Evolutionary conservation across 192 early-diverging fungal genomes (phyloP).

Genomic region (Umbelopsis sp.): DNA sequence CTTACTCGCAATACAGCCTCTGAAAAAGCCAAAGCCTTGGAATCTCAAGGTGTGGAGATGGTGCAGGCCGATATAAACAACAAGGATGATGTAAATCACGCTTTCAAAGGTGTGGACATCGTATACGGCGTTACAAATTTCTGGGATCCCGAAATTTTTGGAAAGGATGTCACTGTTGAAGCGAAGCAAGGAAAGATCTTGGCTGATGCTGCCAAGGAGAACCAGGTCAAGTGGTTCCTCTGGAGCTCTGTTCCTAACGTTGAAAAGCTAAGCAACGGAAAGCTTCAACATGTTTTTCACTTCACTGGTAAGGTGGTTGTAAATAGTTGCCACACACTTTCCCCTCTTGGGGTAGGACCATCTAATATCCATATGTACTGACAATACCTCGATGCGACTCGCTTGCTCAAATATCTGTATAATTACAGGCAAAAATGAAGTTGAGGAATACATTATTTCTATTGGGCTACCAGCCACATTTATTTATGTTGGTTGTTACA

Average conservation of each 20-base stretch:
- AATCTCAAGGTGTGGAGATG: constrained; percentile 10
- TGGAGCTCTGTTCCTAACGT: neutral
- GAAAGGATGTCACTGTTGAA: neutral
- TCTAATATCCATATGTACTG: neutral
- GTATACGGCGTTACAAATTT: constrained; percentile 14
- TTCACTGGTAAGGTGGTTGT: neutral
- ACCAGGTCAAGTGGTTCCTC: neutral
- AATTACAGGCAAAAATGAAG: constrained; percentile 7
- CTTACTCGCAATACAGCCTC: constrained; percentile 12
- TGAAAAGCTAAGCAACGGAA: neutral
- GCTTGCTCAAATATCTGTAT: no score
- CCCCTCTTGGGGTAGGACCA: neutral
- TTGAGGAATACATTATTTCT: neutral
- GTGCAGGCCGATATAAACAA: neutral
- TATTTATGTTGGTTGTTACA: constrained; percentile 13
- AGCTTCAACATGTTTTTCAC: neutral
- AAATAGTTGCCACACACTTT: neutral
- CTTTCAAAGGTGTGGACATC: constrained; percentile 4
- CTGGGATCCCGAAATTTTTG: constrained; percentile 17
- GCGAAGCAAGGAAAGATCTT: constrained; percentile 16
- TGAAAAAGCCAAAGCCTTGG: neutral
- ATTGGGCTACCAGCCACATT: constrained; percentile 10
- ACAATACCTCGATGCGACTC: no score
- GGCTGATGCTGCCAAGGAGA: constrained; percentile 14
- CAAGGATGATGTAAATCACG: neutral